These are phyloP conservation scores for Haplographium delicatum DNA, from an alignment of 495 filamentous ascomycete species.

Conservation along the genomic window DNA sequence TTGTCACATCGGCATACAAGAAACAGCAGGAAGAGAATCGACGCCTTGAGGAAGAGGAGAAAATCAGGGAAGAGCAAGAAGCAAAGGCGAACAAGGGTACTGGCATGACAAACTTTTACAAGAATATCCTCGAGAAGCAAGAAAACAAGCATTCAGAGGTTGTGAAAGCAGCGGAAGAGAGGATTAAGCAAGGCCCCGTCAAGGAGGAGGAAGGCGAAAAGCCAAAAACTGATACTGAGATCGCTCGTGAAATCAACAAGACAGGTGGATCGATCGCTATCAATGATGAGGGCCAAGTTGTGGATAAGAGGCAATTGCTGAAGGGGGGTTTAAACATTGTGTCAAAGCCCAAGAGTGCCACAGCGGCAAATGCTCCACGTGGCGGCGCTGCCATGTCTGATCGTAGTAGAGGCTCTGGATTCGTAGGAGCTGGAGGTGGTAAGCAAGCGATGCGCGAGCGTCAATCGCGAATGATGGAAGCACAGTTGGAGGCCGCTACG, in stretches of 20 bases:
- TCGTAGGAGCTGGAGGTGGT: constrained; percentile 41
- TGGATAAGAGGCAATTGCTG: constrained; percentile 88
- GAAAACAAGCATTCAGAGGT: constrained; percentile 72
- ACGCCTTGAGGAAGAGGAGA: constrained; percentile 77
- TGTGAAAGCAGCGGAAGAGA: constrained; percentile 62
- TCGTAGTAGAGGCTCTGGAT: constrained; percentile 32
- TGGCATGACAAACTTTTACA: constrained; percentile 86
- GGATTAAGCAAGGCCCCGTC: constrained; percentile 46
- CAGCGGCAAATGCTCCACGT: constrained; percentile 29
- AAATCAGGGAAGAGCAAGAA: constrained; percentile 60
- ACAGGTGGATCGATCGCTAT: constrained; percentile 63
- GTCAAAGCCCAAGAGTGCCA: constrained; percentile 43
- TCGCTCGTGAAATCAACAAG: constrained; percentile 66
- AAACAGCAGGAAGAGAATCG: constrained; percentile 82
- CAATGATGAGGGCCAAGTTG: constrained; percentile 91
- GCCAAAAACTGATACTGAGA: constrained; percentile 64
- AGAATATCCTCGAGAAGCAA: constrained; percentile 69
- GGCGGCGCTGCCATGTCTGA: constrained; percentile 25
- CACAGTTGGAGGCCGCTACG: constrained; percentile 67
- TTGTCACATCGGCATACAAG: constrained; percentile 95
- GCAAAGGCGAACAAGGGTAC: constrained; percentile 58
- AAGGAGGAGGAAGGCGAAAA: constrained; percentile 38
- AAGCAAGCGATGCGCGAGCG: constrained; percentile 67
- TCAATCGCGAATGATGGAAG: constrained; percentile 83
- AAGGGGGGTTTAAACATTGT: constrained; percentile 82